Conservation (phyloP, 2,329 filamentous ascomycete genomes). For the Aspergillus clavatus region DNA sequence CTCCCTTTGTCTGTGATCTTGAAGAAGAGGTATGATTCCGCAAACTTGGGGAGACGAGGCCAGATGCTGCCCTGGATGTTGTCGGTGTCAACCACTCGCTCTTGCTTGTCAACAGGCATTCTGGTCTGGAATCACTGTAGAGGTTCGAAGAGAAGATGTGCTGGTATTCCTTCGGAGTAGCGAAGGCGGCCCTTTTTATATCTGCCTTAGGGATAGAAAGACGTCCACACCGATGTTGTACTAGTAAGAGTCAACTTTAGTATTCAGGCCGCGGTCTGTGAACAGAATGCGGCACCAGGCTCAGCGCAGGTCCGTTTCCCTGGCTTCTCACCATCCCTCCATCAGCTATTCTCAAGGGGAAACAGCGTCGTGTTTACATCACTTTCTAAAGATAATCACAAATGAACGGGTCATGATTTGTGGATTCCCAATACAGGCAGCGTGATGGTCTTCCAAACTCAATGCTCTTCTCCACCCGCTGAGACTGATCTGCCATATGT, state of each 20-base stretch:
- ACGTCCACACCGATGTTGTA: no score
- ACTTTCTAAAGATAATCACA: background rate
- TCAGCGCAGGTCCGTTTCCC: background rate
- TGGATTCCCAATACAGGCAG: background rate
- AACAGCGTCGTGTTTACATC: background rate
- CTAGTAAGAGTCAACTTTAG: no score
- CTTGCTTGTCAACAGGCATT: background rate
- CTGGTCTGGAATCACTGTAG: background rate
- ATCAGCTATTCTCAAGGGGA: background rate
- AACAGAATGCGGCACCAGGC: background rate
- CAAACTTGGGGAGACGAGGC: constrained; percentile 10
- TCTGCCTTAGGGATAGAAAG: background rate
- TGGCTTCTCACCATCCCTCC: background rate
- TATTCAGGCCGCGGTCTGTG: background rate
- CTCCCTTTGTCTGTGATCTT: constrained; percentile 11
- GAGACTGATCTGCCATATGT: background rate
- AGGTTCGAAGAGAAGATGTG: background rate
- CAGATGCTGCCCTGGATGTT: constrained; percentile 13
- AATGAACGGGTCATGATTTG: background rate
- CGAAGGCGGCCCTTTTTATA: background rate
- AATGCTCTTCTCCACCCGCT: background rate
- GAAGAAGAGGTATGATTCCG: constrained; percentile 17
- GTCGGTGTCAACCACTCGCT: constrained; percentile 8
- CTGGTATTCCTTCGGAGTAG: background rate
- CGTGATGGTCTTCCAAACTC: background rate